These are phyloP conservation scores for Taphrina flavorubra DNA, from an alignment of 1,139 yeast genomes.

Conservation along the genomic window DNA sequence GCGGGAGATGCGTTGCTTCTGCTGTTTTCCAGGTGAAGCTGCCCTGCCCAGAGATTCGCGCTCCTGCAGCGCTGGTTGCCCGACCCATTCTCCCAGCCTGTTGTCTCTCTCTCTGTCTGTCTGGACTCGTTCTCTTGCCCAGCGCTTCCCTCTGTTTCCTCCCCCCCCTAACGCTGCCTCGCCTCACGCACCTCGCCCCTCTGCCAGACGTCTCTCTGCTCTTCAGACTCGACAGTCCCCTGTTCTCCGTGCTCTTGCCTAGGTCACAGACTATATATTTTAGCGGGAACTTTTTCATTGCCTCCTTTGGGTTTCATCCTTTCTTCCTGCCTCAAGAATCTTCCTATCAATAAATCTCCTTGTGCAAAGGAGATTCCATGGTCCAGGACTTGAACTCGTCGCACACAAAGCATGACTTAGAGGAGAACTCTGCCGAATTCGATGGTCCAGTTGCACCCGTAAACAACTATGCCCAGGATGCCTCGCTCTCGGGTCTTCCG, in stretches of 20 bases:
- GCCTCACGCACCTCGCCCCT: not conserved
- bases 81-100: not conserved
- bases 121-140: not conserved
- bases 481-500: constrained; percentile 93
- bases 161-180: constrained; percentile 4
- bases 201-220: not conserved
- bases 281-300: not conserved
- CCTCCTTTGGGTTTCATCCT: not conserved
- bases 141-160: not conserved
- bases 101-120: constrained; percentile 14
- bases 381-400: constrained; percentile 35
- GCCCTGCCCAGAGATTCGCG: not conserved
- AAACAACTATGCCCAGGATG: constrained; percentile 76
- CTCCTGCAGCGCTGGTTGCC: no score
- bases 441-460: constrained; percentile 48
- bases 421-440: constrained; percentile 22
- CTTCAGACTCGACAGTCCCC: not conserved
- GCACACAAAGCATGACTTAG: constrained; percentile 24
- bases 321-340: not conserved
- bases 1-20: constrained; percentile 7
- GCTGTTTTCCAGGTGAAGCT: not conserved
- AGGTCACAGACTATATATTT: no score
- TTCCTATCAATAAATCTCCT: constrained; percentile 19
- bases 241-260: no score
- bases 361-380: constrained; percentile 33